phyloP scores from a whole-genome alignment of 352 stramenopile species.

The Thalassiosira livingstoniorum region DNA sequence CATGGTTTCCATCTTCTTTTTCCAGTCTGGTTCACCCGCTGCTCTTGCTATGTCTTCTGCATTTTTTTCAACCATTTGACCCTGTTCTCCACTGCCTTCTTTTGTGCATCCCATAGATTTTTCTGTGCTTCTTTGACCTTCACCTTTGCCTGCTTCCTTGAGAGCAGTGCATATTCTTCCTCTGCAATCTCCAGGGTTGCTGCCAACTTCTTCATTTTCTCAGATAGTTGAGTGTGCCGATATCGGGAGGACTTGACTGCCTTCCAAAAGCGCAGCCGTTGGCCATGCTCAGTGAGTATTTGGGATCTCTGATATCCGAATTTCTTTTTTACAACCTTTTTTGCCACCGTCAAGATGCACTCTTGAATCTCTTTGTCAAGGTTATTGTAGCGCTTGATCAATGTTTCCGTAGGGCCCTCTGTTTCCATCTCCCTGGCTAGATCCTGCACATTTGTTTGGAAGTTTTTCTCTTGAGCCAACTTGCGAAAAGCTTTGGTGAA shows the following conservation, averaged over 20 bases:
- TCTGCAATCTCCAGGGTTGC: not conserved
- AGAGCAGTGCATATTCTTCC: not conserved
- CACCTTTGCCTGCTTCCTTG: not conserved
- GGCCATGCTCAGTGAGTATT: not conserved
- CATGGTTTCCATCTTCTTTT: not conserved
- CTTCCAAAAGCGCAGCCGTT: not conserved
- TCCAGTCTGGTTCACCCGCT: not conserved
- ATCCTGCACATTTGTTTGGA: too few species aligned
- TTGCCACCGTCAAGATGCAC: too few species aligned
- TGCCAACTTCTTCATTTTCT: not conserved
- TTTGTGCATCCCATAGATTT: not conserved
- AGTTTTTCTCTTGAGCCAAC: too few species aligned
- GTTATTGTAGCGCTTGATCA: too few species aligned
- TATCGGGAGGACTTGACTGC: too few species aligned
- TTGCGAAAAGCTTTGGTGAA: too few species aligned
- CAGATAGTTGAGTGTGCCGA: not conserved
- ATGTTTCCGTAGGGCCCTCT: too few species aligned
- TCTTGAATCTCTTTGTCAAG: too few species aligned
- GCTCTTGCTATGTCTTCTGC: not conserved
- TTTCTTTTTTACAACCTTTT: not conserved
- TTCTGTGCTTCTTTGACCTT: not conserved
- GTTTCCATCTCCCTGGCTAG: too few species aligned
- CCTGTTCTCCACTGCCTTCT: not conserved
- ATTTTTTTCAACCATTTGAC: slow-evolving; percentile 8
- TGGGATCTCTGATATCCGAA: not conserved